phyloP scores from a whole-genome alignment of 169 alveolate species.

The Cryptosporidium felis region DNA sequence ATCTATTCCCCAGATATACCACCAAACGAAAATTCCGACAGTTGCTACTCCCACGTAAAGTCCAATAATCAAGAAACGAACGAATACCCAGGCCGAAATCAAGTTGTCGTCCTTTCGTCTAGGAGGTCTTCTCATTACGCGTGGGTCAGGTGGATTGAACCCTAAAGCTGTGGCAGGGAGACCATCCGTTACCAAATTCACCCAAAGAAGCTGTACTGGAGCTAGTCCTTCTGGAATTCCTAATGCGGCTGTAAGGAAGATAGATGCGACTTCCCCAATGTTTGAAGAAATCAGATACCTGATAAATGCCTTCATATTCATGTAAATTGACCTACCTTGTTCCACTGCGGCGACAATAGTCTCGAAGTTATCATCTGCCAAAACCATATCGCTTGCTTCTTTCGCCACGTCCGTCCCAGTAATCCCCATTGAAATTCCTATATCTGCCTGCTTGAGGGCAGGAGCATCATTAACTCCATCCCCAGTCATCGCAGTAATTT shows the following conservation, averaged over 20 bases:
- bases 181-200: conserved; percentile 99
- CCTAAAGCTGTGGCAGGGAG: conserved; percentile 99
- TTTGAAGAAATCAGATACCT: conserved; percentile 98
- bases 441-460: conserved; percentile 97
- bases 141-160: conserved; percentile 98
- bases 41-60: conserved; percentile 97
- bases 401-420: conserved; percentile 99
- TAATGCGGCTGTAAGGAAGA: conserved; percentile 97
- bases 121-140: conserved; percentile 97
- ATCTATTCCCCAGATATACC: conserved; percentile 89
- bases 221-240: conserved; percentile 97
- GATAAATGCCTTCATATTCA: conserved; percentile 98
- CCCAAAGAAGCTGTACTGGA: conserved; percentile 99
- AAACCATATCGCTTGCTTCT: conserved; percentile 99
- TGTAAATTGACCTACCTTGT: conserved; percentile 98
- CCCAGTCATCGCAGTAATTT: conserved; percentile 96
- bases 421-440: conserved; percentile 99
- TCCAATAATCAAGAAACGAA: conserved; percentile 94
- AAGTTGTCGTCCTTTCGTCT: conserved; percentile 93
- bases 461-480: conserved; percentile 99
- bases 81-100: conserved; percentile 92
- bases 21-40: conserved; percentile 96
- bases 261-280: conserved; percentile 99
- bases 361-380: conserved; percentile 98
- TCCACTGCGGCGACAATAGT: conserved; percentile 99